Evolutionary conservation across 257 asterid genomes (phyloP), one percentile per base, ranked within the genome.

Genomic region (Solanum pinnatisectum): DNA sequence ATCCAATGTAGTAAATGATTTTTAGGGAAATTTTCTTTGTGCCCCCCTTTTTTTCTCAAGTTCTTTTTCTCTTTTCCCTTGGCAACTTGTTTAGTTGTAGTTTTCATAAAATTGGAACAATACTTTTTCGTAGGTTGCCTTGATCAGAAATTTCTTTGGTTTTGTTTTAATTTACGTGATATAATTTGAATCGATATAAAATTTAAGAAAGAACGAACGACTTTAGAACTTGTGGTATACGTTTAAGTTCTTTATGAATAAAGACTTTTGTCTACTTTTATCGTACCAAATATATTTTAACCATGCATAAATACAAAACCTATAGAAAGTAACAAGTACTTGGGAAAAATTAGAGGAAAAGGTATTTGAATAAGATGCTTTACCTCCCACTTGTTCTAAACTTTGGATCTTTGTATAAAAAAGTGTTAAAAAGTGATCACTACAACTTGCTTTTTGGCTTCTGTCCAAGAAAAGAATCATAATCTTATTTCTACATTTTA

Each of bases 191-290:
- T 33, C 0, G 0, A 32, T 15, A 3, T 1, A 3, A 16, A 7
- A 1, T 15, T 3, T 3, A 7, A 8, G 0, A 72, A 33, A 72
- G 0, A 30, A 33, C 0, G 3, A 5, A 71, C 16, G 25, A 16
- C 1, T 33, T 70, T 70, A 33, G 0, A 70, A 32, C 1, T 70
- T 32, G 7, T 4, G 2, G 2, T 18, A 7, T 18, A 56, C 6
- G 20, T 56, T 18, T 56, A 0, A 56, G 3, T 56, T 18, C 25
- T 56, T 56, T 10, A 56, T 56, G 10, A 52, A 52, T 52, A 52
- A 18, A 6, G 11, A 7, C 1, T 8, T 56, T 0, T 18, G 1
- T 56, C 30, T 0, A 56, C 65, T 56, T 0, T 5, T 5, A 11
- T 35, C 18, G 33, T 6, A 76, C 0, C 35, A 13, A 76, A 76